phyloP scores from a whole-genome alignment of 1,284 basidiomycete genomes.

The Bondarzewia mesenterica region DNA sequence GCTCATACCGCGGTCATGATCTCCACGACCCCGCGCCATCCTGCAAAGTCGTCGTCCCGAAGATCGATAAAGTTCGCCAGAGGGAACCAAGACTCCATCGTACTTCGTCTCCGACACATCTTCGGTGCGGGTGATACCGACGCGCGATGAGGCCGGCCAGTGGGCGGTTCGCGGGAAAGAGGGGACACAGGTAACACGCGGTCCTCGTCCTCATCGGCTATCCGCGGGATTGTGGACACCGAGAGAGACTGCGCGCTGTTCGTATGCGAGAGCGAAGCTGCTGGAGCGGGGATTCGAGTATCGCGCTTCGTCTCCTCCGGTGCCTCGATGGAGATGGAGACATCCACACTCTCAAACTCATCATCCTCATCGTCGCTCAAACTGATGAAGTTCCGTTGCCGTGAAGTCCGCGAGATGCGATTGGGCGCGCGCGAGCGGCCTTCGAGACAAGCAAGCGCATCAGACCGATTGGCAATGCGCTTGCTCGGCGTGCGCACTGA shows the following conservation, averaged over 20 bases:
- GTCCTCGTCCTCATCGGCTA: constrained; percentile 21
- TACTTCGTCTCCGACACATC: constrained; percentile 23
- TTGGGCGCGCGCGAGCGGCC: constrained; percentile 30
- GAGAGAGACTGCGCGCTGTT: neutral
- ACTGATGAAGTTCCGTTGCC: constrained; percentile 52
- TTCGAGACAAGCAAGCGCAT: constrained; percentile 57
- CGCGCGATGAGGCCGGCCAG: neutral
- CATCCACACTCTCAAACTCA: constrained; percentile 15
- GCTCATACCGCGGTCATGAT: constrained; percentile 27
- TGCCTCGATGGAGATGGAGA: constrained; percentile 15
- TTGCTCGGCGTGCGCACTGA: constrained; percentile 10
- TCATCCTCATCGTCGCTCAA: constrained; percentile 56
- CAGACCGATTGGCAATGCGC: constrained; percentile 27
- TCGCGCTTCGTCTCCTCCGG: too few relatives aligned
- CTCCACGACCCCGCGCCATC: constrained; percentile 59
- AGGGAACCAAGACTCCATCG: constrained; percentile 35
- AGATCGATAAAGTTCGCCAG: constrained; percentile 59
- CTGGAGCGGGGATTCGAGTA: too few relatives aligned
- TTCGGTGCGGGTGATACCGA: constrained; percentile 3
- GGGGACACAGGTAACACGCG: constrained; percentile 19
- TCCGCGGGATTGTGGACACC: constrained; percentile 3
- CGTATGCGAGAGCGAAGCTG: too few relatives aligned
- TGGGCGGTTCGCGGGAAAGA: neutral
- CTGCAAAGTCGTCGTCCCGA: constrained; percentile 36
- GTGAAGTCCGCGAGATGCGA: constrained; percentile 5